Evolutionary conservation across 2,329 filamentous ascomycete genomes (phyloP), one percentile per base, ranked within the genome.

Genomic region (Cryphonectria japonica): DNA sequence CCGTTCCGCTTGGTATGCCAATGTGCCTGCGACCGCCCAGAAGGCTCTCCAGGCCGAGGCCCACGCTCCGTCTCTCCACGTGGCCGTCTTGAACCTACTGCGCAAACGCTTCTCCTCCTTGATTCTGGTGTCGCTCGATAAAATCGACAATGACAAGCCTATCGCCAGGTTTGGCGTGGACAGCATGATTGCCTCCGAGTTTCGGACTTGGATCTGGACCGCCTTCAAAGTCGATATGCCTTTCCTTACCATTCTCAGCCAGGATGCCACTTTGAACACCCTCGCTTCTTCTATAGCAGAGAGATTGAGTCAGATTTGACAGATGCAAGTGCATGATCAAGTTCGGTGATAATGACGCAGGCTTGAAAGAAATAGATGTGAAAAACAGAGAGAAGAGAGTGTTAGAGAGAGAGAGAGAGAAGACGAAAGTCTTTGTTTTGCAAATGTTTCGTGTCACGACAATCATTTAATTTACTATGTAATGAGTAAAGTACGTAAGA

Each of bases 111-210:
- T 50, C 5, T 50, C 46, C 22, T 50, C 46, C 8, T n/a, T 50
- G 46, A 50, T 50, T 7, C 46, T 50, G 22, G 22, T 50, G 2
- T 50, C 46, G 8, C 46, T 50, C 22, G 46, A 50, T 8, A 67
- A 78, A 32, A 71, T 81, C 3, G 76, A 78, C 13, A 67, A 59
- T 3, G 57, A 68, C 26, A 76, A 75, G 66, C 68, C 78, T 11
- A 71, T 83, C 3, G 66, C 76, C 0, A 67, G 73, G 1, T 83
- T 78, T 70, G 82, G 82, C 8, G 73, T 84, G 22, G 82, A 83
- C 71, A 81, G 79, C 68, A 82, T 84, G 79, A 76, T 83, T 50
- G 81, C 77, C 0, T 76, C 79, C 13, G 82, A 83, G 72, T 79
- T 83, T 62, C 76, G 82, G 22, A 76, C 76, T 0, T 82, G 79